Evolutionary conservation across 768 basidiomycete species (phyloP), one percentile per base, ranked within the genome.

Genomic region (Myochromella boudieri): DNA sequence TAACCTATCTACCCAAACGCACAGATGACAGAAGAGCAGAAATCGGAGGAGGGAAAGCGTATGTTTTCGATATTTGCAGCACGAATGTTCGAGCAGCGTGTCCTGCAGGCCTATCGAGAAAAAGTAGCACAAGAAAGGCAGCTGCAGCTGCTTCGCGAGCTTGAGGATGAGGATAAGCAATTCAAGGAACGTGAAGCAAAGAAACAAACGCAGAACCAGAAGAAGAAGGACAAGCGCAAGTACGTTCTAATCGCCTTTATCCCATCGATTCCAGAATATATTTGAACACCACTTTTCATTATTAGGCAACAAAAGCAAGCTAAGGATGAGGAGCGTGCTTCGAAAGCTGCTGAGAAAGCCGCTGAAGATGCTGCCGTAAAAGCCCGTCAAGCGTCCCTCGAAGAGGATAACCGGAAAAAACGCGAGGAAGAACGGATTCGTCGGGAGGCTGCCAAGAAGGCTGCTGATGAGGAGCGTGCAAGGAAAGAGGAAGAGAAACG

Each of bases 61-160:
- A 99, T 99, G 97, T 99, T 99, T 74, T 94, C 93, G 54, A 97
- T 99, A 68, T 99, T 99, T 60, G 97, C 97, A 12, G 97, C 97
- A 33, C 84, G 97, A 44, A 97, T 98, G 95, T 98, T 99, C 66
- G 97, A 99, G 70, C 95, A 97, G 68, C 85, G 97, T 18, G 97
- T 98, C 29, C 81, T 97, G 44, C 88, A 93, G 60, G 93, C 95
- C 11, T 98, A 95, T 62, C 87, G 95, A 28, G 95, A 98, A 70
- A 87, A 91, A 67, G 91, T 98, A 14, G 95, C 97, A 10, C 92
- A 95, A 63, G 95, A 95, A 68, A 83, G 93, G 55, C 95, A 97
- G 66, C 71, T 88, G 51, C 95, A 97, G 57, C 77, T 99, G 17
- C 75, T 99, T 47, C 84, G 91, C 24, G 97, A 98, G 63, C 81